Base-by-base conservation (phyloP, 2,329 filamentous ascomycete species). In the Phialocephala sp. region DNA sequence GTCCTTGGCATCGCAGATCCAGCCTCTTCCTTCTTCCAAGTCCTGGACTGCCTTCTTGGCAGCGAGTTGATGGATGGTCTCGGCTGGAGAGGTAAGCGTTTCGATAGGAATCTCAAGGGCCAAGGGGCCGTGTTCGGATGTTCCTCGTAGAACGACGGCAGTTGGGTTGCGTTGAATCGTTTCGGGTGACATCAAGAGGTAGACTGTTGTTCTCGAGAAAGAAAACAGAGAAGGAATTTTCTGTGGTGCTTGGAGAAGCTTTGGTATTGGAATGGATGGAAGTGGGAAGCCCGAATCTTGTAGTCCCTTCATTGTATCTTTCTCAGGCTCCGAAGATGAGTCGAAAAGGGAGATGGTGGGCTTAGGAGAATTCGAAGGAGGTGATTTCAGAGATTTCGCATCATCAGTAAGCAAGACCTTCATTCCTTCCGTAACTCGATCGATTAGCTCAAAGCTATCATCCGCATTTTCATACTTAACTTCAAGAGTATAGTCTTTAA, bases 11-110 rank as follows among this genome's bases (percentile, higher is more conserved):
- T 87, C 77, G 55, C 77, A 77, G 41, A 89, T 77, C 88, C 90
- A 92, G 14, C 90, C 90, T 27, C 88, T 83, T 0, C 87, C 86
- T 74, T 91, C 85, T 76, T 93, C 90, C 0, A 93, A 83, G 68
- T 93, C 91, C 56, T 85, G 80, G 18, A 89, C 81, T 1, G 87
- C 87, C 74, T 89, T 91, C 62, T 86, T 86, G 0, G 88, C 89
- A 0, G 89, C 89, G 0, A 93, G 85, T 70, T 91, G 88, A 73
- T 93, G 90, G 50, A 92, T 85, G 0, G 84, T 89, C 60, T 85
- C 77, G 2, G 81, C 82, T 37, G 78, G 80, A 0, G 78, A 74
- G 0, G 80, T 69, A 0, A 86, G 75, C 2, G 80, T 71, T 1
- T 84, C 81, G 43, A 93, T 80, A 0, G 89, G 88, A 14, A 93